Evolutionary conservation across 805 yeast genomes (phyloP).

Genomic region (Yamadazyma kitorensis): DNA sequence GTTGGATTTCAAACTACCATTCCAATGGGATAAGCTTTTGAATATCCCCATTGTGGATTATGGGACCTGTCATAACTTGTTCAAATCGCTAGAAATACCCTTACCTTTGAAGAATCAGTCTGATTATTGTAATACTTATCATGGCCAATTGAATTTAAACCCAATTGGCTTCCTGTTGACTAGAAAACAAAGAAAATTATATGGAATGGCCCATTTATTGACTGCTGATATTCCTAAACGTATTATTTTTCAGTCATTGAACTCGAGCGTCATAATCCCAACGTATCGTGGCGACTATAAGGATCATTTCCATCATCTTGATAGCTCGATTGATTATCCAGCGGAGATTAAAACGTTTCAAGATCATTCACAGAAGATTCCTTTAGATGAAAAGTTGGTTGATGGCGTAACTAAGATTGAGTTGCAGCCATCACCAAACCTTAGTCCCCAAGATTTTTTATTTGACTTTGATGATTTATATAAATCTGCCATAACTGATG

Average conservation of each 20-base stretch:
- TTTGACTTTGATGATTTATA: no score
- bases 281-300: neutral
- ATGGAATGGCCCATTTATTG: neutral
- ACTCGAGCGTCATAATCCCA: conserved; percentile 3
- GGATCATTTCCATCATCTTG: neutral
- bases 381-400: no score
- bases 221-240: conserved; percentile 5
- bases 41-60: neutral
- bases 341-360: no score
- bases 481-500: no score
- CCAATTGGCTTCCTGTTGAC: conserved; percentile 2
- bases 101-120: neutral
- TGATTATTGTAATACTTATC: conserved; percentile 1
- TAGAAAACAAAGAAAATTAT: neutral
- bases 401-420: no score
- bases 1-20: no score
- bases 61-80: neutral
- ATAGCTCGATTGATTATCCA: no score
- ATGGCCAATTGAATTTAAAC: no score
- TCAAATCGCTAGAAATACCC: conserved; percentile 1
- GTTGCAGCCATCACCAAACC: conserved; percentile 1
- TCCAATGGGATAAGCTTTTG: conserved; percentile 3
- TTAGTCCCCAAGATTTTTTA: no score
- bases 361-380: no score
- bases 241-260: conserved; percentile 1